Conservation (phyloP, 306 rosid species). For the Castanea sativa region DNA sequence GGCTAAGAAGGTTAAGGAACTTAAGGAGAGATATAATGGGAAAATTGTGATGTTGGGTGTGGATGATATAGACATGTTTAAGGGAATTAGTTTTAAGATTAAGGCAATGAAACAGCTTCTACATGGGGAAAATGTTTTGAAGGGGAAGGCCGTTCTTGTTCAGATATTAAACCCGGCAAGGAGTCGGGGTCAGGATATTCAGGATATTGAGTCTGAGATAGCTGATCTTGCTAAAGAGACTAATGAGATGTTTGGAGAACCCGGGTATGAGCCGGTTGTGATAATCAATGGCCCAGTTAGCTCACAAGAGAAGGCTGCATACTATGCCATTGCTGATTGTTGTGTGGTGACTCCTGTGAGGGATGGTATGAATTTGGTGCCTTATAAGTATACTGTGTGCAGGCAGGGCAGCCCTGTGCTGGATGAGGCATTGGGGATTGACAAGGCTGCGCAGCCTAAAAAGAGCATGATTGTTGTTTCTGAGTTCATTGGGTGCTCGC, state of each 20-base stretch:
- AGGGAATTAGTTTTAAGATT: conserved; percentile 71
- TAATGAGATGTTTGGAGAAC: conserved; percentile 38
- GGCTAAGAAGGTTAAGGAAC: conserved; percentile 31
- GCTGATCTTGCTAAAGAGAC: conserved; percentile 44
- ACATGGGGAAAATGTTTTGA: conserved; percentile 19
- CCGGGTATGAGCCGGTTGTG: conserved; percentile 49
- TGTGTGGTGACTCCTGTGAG: conserved; percentile 67
- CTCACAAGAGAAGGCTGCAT: conserved; percentile 51
- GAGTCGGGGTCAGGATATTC: conserved; percentile 64
- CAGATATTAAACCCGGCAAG: conserved; percentile 73
- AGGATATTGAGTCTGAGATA: conserved; percentile 50
- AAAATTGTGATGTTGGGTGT: conserved; percentile 57
- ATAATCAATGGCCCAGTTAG: conserved; percentile 41
- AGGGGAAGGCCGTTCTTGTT: conserved; percentile 55
- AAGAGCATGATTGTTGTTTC: conserved; percentile 66
- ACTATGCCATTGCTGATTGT: conserved; percentile 58
- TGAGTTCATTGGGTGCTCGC: conserved; percentile 79
- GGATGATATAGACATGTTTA: conserved; percentile 72
- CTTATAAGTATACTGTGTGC: conserved; percentile 67
- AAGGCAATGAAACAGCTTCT: conserved; percentile 57
- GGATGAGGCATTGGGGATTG: conserved; percentile 40
- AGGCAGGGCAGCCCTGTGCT: conserved; percentile 50
- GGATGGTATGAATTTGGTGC: conserved; percentile 81
- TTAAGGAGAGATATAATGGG: conserved; percentile 40
- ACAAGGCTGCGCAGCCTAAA: conserved; percentile 14